Evolutionary conservation across 1,284 basidiomycete genomes (phyloP), one percentile per base, ranked within the genome.

Genomic region (Taiwanofungus camphoratus): DNA sequence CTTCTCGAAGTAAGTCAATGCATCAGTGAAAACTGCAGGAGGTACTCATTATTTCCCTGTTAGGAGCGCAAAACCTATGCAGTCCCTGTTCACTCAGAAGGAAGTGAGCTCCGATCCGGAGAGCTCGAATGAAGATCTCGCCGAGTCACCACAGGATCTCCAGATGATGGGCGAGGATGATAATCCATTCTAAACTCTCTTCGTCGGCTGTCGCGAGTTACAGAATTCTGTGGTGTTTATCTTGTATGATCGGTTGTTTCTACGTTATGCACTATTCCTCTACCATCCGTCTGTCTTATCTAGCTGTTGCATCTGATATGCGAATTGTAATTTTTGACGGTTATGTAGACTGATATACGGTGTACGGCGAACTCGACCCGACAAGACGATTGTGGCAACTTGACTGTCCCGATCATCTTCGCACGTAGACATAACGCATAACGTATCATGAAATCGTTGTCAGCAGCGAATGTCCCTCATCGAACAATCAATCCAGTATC

Each of bases 1-100:
- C 56, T 96, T 94, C 58, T 70, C 67, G 41, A 94, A 90, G 92
- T 94, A 52, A 39, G 87, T 48, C 24, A 18, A 2, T 20, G 2
- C 16, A 3, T 30, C 20, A 16, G 11, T 2, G 27, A 21, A 7
- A 1, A 7, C 24, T 21, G 9, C 18, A 15, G 2, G 8, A 29
- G 9, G 18, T 16, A 20, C n/a, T 18, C n/a, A 39, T 46, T 38
- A 41, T 39, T n/a, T 13, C 19, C 9, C 15, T 16, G 30, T 13
- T 50, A 82, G 82, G 58, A 74, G 71, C 16, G 61, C 58, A n/a
- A 82, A 81, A 57, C 79, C 82, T 27, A 71, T 78, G 54, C 63
- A 61, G 3, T 69, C 73, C 41, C 70, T 86, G 6, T 83, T 86
- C 58, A 63, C 71, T 23, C 68, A 69, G 55, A 66, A 63, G 43